phyloP scores from a whole-genome alignment of 1,284 basidiomycete genomes.

The Microbotryum scabiosae region DNA sequence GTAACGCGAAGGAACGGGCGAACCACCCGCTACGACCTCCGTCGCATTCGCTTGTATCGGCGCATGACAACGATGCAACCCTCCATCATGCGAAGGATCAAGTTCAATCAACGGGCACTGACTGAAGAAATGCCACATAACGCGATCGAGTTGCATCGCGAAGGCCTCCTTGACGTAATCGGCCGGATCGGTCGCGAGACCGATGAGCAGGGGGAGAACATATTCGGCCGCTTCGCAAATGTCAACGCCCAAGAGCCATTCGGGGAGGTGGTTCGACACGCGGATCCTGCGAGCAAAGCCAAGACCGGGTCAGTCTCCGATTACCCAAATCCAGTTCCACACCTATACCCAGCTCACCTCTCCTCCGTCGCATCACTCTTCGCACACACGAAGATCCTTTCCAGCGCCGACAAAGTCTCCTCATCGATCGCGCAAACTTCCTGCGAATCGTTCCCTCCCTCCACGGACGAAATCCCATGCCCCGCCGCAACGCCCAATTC shows the following conservation, averaged over 20 bases:
- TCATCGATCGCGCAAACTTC: slow-evolving; percentile 37
- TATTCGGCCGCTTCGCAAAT: slow-evolving; percentile 89
- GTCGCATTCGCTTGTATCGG: no score
- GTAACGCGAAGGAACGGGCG: slow-evolving; percentile 12
- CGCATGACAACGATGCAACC: no score
- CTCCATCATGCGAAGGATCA: background rate
- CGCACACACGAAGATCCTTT: slow-evolving; percentile 89
- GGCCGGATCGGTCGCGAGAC: slow-evolving; percentile 78
- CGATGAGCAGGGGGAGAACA: slow-evolving; percentile 78
- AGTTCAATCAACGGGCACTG: slow-evolving; percentile 28
- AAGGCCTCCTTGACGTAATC: slow-evolving; percentile 80
- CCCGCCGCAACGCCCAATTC: background rate
- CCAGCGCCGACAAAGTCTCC: slow-evolving; percentile 70
- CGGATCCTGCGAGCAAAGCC: slow-evolving; percentile 50
- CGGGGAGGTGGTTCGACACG: slow-evolving; percentile 69
- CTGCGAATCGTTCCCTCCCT: background rate
- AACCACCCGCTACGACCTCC: background rate
- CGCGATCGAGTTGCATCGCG: slow-evolving; percentile 65
- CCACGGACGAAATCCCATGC: background rate
- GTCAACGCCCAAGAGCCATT: slow-evolving; percentile 63
- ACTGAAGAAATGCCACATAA: slow-evolving; percentile 87
- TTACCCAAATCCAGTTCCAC: background rate
- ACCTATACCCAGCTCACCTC: slow-evolving; percentile 39
- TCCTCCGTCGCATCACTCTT: slow-evolving; percentile 78
- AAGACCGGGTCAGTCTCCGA: background rate